Conservation (phyloP, 306 rosid species). For the Dalbergia oliveri region DNA sequence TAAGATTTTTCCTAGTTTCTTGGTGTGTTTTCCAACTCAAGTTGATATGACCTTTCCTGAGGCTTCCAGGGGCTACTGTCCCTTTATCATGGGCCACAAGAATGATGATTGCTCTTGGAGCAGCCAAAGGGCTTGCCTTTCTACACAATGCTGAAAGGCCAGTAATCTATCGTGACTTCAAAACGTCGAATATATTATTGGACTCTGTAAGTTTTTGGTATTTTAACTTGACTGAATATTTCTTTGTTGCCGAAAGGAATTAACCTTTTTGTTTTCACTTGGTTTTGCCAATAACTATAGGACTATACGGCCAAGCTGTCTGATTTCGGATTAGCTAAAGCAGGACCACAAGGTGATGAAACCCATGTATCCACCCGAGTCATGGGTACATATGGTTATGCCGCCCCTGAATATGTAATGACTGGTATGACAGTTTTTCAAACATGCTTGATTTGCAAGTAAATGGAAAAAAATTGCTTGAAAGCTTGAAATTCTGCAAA, state of each 20-base stretch:
- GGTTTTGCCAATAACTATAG: slow-evolving; percentile 54
- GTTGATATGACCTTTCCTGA: slow-evolving; percentile 54
- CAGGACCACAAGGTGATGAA: slow-evolving; percentile 99
- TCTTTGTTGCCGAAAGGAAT: slow-evolving; percentile 29
- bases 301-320: slow-evolving; percentile 98
- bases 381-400: slow-evolving; percentile 99
- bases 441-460: slow-evolving; percentile 34
- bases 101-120: slow-evolving; percentile 97
- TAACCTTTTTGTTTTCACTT: slow-evolving; percentile 7
- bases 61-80: slow-evolving; percentile 78
- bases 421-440: slow-evolving; percentile 70
- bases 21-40: slow-evolving; percentile 41
- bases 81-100: slow-evolving; percentile 90
- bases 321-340: slow-evolving; percentile 97
- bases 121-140: slow-evolving; percentile 97
- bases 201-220: slow-evolving; percentile 78
- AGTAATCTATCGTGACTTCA: slow-evolving; percentile 94
- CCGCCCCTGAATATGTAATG: slow-evolving; percentile 98
- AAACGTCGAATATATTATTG: slow-evolving; percentile 91
- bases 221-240: background rate
- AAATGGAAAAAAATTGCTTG: slow-evolving; percentile 23
- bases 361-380: slow-evolving; percentile 98
- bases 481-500: slow-evolving; percentile 30
- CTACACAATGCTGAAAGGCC: slow-evolving; percentile 98
- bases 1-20: slow-evolving; percentile 37